Evolutionary conservation across 768 basidiomycete species (phyloP), one percentile per base, ranked within the genome.

Genomic region (Sistotremastrum suecicum): DNA sequence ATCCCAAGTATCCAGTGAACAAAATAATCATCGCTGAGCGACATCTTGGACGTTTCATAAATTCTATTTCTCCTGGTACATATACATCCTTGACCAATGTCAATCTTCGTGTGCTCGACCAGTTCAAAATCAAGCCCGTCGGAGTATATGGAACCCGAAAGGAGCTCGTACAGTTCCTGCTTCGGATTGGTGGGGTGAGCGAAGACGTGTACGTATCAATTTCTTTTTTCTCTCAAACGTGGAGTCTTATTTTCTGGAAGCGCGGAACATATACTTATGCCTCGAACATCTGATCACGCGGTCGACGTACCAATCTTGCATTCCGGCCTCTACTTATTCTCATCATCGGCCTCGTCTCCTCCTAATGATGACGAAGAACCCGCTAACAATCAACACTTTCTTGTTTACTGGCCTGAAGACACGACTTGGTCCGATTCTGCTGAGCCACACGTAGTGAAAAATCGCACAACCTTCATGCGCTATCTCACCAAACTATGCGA

Each of bases 401-500:
- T 75, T 10, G 51, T 80, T 5, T 78, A 74, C 46, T 80, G 79
- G 78, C 77, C 77, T 0, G 75, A 80, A 48, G 64, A 72, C 32
- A 65, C 60, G 0, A 78, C 77, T 0, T 80, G 78, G 78, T 55
- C 70, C 34, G 75, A 78, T 53, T 58, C 62, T 8, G 68, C 73
- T 0, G 35, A 59, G 4, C 59, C 66, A 1, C 60, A 72, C 3
- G 66, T 74, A 41, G 54, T 63, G 30, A 66, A 70, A 3, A 80
- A 78, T 58, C 65, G 78, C 5, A 61, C 71, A 2, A 75, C 76
- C 0, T 80, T 80, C 51, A 78, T 80, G 74, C 20, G 20, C 20
- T 80, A 80, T 51, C 67, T 80, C 8, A 75, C 66, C 1, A 76
- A 76, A 58, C 64, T 79, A 36, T 60, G 69, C 11, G 76, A 80